phyloP scores from a whole-genome alignment of 2,329 filamentous ascomycete species.

The Penicillium sclerotiorum region DNA sequence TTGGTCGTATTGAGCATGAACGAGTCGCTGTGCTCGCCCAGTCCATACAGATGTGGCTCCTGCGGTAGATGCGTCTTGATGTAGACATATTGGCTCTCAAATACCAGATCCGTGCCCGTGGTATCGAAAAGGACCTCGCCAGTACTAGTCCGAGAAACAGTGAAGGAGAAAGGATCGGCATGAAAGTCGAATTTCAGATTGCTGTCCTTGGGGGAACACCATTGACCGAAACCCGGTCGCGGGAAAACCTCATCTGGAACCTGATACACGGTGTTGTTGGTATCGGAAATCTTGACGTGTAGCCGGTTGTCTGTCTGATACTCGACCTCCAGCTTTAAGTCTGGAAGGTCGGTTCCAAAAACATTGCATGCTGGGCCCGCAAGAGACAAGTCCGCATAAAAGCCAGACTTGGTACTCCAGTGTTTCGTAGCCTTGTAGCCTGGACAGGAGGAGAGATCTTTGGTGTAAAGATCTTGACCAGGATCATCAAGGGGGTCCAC shows the following conservation, averaged over 20 bases:
- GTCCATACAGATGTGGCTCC: conserved; percentile 71
- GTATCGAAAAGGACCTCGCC: conserved; percentile 64
- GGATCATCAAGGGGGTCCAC: conserved; percentile 29
- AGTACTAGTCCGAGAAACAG: conserved; percentile 43
- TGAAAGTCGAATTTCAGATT: conserved; percentile 28
- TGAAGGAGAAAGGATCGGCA: conserved; percentile 66
- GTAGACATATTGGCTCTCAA: conserved; percentile 74
- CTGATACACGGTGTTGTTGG: conserved; percentile 68
- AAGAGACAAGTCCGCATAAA: conserved; percentile 62
- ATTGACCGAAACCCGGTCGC: conserved; percentile 51
- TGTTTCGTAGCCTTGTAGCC: conserved; percentile 12
- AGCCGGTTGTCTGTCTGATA: conserved; percentile 55
- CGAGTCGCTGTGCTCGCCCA: conserved; percentile 74
- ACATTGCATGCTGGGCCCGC: conserved; percentile 65
- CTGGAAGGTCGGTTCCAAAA: conserved; percentile 57
- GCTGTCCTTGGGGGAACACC: conserved; percentile 51
- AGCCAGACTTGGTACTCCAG: background rate
- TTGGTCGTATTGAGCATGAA: conserved; percentile 68
- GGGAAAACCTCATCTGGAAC: conserved; percentile 69
- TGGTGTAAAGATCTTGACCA: conserved; percentile 43
- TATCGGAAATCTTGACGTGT: conserved; percentile 73
- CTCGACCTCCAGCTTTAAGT: conserved; percentile 57
- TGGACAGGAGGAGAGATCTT: conserved; percentile 42
- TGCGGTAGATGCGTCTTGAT: conserved; percentile 69
- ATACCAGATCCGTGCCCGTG: conserved; percentile 65